These are phyloP conservation scores for Neurospora cerealis DNA, from an alignment of 495 filamentous ascomycete genomes.

Conservation along the genomic window DNA sequence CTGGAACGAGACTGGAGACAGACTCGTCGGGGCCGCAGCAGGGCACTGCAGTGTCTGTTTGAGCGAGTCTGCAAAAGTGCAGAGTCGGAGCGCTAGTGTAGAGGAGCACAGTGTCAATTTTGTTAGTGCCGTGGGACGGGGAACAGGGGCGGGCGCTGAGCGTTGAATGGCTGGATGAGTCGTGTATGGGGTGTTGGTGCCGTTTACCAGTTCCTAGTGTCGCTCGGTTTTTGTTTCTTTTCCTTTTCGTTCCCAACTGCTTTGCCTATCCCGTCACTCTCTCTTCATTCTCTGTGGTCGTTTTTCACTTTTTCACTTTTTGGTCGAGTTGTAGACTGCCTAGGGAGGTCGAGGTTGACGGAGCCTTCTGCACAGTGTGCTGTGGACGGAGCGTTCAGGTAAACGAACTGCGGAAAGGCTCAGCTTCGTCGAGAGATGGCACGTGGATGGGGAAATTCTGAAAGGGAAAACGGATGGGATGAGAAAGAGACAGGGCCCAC, in stretches of 20 bases:
- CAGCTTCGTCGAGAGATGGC: constrained; percentile 1
- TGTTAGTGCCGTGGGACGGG: neutral
- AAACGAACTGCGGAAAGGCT: neutral
- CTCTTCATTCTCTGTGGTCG: neutral
- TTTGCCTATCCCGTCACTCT: neutral
- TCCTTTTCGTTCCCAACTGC: neutral
- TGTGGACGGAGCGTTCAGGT: neutral
- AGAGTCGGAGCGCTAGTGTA: neutral
- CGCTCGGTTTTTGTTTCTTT: neutral
- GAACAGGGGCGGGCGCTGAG: neutral
- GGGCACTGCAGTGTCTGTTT: neutral
- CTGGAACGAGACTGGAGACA: neutral
- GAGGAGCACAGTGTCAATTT: neutral
- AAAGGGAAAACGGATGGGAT: constrained; percentile 1
- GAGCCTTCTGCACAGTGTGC: neutral
- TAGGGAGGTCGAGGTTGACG: neutral
- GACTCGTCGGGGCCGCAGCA: neutral
- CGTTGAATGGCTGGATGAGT: neutral
- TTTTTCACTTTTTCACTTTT: neutral
- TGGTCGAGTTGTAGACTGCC: neutral
- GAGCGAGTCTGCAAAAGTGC: neutral
- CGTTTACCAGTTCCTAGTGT: neutral
- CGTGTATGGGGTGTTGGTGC: neutral
- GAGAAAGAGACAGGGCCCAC: neutral
- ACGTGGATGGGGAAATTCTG: neutral